Percentiles rank a stretch among this genome's conserved stretches.
These are phyloP conservation scores for Phytophthora europaea DNA, from an alignment of 352 stramenopile species.

Conservation along the genomic window DNA sequence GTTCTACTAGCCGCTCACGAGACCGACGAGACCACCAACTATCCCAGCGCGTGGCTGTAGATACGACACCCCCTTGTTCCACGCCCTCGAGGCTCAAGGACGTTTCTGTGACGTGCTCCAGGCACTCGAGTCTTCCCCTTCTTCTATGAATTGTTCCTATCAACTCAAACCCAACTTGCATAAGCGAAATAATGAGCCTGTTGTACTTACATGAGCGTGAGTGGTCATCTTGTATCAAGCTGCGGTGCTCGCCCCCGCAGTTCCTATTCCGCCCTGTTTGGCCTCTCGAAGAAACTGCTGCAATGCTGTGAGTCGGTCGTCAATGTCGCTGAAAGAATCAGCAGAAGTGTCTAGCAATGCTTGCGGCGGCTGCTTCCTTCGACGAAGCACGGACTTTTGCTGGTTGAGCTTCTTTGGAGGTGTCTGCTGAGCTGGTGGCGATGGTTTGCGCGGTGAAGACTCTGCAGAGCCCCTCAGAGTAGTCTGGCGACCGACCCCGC, in stretches of 20 bases:
- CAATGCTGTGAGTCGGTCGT: slow-evolving; percentile 83
- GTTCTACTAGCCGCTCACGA: slow-evolving; percentile 34
- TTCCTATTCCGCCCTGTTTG: slow-evolving; percentile 56
- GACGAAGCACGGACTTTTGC: slow-evolving; percentile 11
- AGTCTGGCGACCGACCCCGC: not conserved
- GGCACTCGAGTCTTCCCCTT: slow-evolving; percentile 1
- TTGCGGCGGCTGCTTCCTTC: slow-evolving; percentile 36
- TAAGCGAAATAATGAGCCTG: slow-evolving; percentile 36
- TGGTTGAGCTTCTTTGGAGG: slow-evolving; percentile 11
- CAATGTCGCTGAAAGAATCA: slow-evolving; percentile 88
- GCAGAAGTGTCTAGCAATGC: slow-evolving; percentile 70
- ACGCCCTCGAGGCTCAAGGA: slow-evolving; percentile 18
- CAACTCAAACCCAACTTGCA: slow-evolving; percentile 24
- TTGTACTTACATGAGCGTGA: slow-evolving; percentile 36
- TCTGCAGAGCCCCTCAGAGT: slow-evolving; percentile 2
- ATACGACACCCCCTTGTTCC: slow-evolving; percentile 13
- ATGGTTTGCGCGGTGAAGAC: slow-evolving; percentile 20
- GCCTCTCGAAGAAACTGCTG: slow-evolving; percentile 87
- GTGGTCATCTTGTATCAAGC: slow-evolving; percentile 26
- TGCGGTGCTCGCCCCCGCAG: slow-evolving; percentile 25
- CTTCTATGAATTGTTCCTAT: slow-evolving; percentile 18
- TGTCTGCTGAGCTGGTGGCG: slow-evolving; percentile 12
- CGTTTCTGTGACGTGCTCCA: slow-evolving; percentile 19
- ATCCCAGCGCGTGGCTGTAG: slow-evolving; percentile 40
- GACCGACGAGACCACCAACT: slow-evolving; percentile 21